Evolutionary conservation across 257 asterid genomes (phyloP), one percentile per base, ranked within the genome.

Genomic region (Solanum appendiculatum): DNA sequence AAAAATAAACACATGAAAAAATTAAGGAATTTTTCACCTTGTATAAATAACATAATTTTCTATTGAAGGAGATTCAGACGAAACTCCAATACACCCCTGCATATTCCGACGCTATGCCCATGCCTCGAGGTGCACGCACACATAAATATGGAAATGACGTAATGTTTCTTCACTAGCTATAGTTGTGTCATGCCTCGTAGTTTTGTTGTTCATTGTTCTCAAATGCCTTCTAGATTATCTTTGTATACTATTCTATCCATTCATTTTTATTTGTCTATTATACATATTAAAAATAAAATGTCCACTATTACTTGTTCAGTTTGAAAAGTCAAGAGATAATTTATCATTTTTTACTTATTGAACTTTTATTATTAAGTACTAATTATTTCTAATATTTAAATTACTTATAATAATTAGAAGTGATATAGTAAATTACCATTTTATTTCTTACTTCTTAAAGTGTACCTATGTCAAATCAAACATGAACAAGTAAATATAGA

Each of bases 91-190:
- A 0, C 23, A 51, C 23, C 6, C 23, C 10, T 9, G 15, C 13
- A 54, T 3, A 23, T n/a, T 9, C 0, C 0, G 31, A 0, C 1
- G 15, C 31, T 8, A 7, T 1, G 3, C 46, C 27, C 68, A 60
- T 23, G 3, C 29, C 68, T 60, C 0, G 31, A 63, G 70, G 70
- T 63, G 70, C 34, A 18, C 3, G 9, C 1, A 58, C 29, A 21
- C 13, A 58, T 58, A 58, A 21, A 8, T 58, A 58, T 23, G 68
- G 29, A 18, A 56, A 56, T 56, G 64, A 18, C 4, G 11, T 54
- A 54, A 18, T 54, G 10, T 18, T 54, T 54, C 63, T 54, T 54
- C 7, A 9, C 10, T 54, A 54, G 63, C n/a, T 54, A 20, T 54
- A 54, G n/a, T 54, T 54, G 63, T 54, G 63, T 18, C 63, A 54